Percentiles rank a stretch among this genome's conserved stretches.
phyloP scores from a whole-genome alignment of 2,329 filamentous ascomycete species.

The Xylaria sp. region DNA sequence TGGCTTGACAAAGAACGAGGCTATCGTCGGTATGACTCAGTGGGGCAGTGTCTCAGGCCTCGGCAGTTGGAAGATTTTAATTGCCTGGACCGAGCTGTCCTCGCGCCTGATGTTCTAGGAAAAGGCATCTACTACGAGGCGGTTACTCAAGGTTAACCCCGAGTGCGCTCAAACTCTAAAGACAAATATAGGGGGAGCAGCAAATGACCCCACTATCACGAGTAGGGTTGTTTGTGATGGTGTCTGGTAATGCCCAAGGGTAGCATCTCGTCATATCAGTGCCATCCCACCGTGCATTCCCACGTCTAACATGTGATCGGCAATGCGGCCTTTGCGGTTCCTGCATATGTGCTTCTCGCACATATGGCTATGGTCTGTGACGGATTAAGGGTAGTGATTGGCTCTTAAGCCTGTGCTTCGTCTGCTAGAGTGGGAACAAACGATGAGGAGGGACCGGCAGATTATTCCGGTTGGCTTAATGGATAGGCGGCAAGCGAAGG shows the following conservation, averaged over 20 bases:
- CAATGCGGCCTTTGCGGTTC: conserved; percentile 19
- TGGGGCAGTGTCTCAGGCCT: conserved; percentile 33
- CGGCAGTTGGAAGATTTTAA: conserved; percentile 24
- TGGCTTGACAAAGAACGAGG: conserved; percentile 30
- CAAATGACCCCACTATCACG: conserved; percentile 5
- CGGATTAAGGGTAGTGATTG: conserved; percentile 20
- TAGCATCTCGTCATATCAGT: conserved; percentile 14
- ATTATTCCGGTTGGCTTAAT: conserved; percentile 20
- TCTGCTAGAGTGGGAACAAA: conserved; percentile 2
- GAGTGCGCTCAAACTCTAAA: background rate
- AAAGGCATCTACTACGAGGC: conserved; percentile 7
- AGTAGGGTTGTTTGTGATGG: conserved; percentile 8
- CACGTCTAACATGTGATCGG: conserved; percentile 27
- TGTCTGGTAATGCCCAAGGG: conserved; percentile 18
- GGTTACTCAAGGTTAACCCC: conserved; percentile 21
- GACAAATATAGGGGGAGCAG: conserved; percentile 17
- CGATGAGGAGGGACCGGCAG: conserved; percentile 10
- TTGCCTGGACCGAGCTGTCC: conserved; percentile 20
- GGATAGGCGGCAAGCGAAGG: conserved; percentile 26
- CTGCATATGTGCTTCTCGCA: conserved; percentile 24
- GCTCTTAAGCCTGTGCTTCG: conserved; percentile 1
- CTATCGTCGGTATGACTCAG: conserved; percentile 38
- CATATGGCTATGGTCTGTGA: conserved; percentile 15
- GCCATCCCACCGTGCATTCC: conserved; percentile 8
- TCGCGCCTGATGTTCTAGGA: conserved; percentile 11